A percentile compares a stretch with the other conserved stretches of the same genome.
These are phyloP conservation scores for Gossypium longicalyx DNA, from an alignment of 345 rosid species.

Conservation along the genomic window DNA sequence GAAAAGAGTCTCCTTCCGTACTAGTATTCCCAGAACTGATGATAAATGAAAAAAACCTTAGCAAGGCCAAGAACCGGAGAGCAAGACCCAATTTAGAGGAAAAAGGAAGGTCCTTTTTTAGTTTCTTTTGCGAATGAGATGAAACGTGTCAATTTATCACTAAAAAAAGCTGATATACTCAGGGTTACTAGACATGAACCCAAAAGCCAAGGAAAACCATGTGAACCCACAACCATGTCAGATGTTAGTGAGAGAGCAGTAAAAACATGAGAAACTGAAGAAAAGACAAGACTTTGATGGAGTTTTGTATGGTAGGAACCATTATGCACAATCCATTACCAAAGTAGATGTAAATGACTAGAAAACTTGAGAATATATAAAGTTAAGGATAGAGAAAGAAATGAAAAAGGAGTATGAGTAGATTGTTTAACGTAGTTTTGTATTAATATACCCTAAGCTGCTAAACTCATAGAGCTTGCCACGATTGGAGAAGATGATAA, in stretches of 20 bases:
- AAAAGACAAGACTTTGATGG: not conserved
- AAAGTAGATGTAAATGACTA: not conserved
- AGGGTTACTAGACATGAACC: constrained; percentile 1
- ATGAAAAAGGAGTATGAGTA: too few species aligned
- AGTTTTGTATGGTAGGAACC: not conserved
- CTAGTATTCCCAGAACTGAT: not conserved
- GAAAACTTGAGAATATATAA: not conserved
- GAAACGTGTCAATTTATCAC: constrained; percentile 27
- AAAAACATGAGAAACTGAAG: not conserved
- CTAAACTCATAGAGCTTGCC: constrained; percentile 82
- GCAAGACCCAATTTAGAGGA: not conserved
- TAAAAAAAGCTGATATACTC: not conserved
- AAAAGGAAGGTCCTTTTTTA: not conserved
- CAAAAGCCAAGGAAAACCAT: constrained; percentile 8
- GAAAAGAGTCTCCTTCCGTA: not conserved
- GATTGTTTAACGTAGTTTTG: not conserved
- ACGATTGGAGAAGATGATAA: constrained; percentile 79
- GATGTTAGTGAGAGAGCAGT: not conserved
- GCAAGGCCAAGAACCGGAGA: not conserved
- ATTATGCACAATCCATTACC: not conserved
- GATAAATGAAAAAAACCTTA: not conserved
- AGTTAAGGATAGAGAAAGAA: not conserved
- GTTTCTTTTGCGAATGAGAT: constrained; percentile 6
- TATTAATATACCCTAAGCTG: constrained; percentile 46
- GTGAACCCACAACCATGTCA: not conserved